A percentile compares a stretch with the other conserved stretches of the same genome.
These are phyloP conservation scores for Solidago caesia DNA, from an alignment of 129 eudicot species.

Conservation along the genomic window DNA sequence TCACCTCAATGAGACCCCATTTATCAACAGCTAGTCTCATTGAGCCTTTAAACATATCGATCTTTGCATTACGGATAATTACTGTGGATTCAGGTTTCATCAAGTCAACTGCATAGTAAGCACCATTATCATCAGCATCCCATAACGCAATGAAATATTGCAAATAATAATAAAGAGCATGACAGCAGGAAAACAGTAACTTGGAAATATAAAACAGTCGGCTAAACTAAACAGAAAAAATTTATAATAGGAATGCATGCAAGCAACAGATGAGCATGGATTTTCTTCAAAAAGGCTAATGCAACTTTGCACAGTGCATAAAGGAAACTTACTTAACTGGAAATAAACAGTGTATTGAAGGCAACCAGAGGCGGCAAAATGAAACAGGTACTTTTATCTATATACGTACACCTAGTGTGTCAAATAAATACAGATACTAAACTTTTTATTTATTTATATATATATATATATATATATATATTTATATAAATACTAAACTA, in stretches of 20 bases:
- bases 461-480: neutral
- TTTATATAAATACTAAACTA: neutral
- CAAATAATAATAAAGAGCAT: neutral
- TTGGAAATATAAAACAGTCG: neutral
- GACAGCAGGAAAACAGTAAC: neutral
- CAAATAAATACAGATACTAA: too few species aligned
- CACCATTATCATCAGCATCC: neutral
- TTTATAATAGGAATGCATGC: neutral
- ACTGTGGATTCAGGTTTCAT: constrained; percentile 7
- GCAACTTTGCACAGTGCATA: neutral
- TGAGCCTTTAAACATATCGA: constrained; percentile 8
- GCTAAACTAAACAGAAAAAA: neutral
- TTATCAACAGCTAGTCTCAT: constrained; percentile 11
- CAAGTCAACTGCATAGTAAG: neutral
- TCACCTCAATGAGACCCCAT: constrained; percentile 7
- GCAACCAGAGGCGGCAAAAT: too few species aligned
- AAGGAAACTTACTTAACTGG: neutral
- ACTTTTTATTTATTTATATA: neutral
- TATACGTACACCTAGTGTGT: too few species aligned
- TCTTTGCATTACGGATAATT: constrained; percentile 4
- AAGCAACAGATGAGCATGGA: neutral
- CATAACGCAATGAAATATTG: neutral
- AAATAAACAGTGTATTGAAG: neutral
- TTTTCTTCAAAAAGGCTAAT: neutral
- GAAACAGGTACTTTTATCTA: too few species aligned